A percentile compares a stretch with the other conserved stretches of the same genome.
These are phyloP conservation scores for Candida anglica DNA, from an alignment of 805 yeast genomes.

Conservation along the genomic window DNA sequence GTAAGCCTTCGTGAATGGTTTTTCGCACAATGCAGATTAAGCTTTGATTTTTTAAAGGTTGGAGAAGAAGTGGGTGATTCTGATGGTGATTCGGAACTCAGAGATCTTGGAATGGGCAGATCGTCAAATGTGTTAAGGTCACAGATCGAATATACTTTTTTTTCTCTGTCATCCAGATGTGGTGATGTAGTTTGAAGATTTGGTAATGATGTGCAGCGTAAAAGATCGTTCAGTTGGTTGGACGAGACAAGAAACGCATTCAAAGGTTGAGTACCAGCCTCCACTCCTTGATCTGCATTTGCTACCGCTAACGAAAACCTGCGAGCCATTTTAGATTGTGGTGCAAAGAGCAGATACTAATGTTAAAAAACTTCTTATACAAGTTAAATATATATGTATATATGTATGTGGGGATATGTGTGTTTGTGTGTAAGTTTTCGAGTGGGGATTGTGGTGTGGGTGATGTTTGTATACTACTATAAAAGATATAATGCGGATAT, in stretches of 20 bases:
- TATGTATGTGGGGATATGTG: too few relatives aligned
- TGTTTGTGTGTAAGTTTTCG: too few relatives aligned
- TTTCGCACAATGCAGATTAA: slow-evolving; percentile 7
- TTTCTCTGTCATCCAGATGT: slow-evolving; percentile 4
- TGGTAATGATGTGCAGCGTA: slow-evolving; percentile 2
- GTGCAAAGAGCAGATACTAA: too few relatives aligned
- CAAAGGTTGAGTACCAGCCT: slow-evolving; percentile 12
- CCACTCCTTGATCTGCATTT: slow-evolving; percentile 3
- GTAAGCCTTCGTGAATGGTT: slow-evolving; percentile 44
- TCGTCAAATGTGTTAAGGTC: slow-evolving; percentile 10
- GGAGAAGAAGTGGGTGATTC: neutral
- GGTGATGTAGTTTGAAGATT: neutral
- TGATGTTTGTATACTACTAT: too few relatives aligned
- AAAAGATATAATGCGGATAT: too few relatives aligned
- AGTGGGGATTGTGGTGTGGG: too few relatives aligned
- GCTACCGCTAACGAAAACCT: slow-evolving; percentile 15
- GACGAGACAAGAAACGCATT: slow-evolving; percentile 15
- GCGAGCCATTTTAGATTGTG: slow-evolving; percentile 4
- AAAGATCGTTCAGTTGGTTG: neutral
- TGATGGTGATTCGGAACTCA: neutral
- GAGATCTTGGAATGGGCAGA: too few relatives aligned
- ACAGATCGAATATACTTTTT: slow-evolving; percentile 14
- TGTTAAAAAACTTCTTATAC: too few relatives aligned
- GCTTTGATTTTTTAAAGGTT: slow-evolving; percentile 2
- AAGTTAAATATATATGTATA: too few relatives aligned